phyloP scores from a whole-genome alignment of 2,329 filamentous ascomycete genomes.

The Fusarium brevicatenulatum region DNA sequence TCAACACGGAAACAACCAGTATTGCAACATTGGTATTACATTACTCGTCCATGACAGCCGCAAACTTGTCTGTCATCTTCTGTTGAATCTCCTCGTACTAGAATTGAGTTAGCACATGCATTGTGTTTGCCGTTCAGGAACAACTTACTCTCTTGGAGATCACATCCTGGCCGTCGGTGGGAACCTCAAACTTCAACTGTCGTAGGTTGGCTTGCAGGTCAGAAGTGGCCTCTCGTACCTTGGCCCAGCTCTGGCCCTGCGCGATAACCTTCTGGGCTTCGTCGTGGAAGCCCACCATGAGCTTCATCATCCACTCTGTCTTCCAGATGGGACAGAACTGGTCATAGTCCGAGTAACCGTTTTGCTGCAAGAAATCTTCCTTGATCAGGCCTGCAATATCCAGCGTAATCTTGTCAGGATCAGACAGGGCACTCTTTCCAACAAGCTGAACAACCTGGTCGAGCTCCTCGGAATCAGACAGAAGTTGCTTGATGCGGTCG shows the following conservation, averaged over 20 bases:
- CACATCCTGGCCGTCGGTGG: conserved; percentile 81
- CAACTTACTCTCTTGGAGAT: conserved; percentile 82
- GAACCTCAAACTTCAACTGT: conserved; percentile 97
- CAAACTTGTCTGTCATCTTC: conserved; percentile 96
- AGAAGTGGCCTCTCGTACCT: conserved; percentile 88
- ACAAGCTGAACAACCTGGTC: conserved; percentile 99
- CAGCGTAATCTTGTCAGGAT: conserved; percentile 97
- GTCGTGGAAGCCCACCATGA: conserved; percentile 97
- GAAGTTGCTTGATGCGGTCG: conserved; percentile 91
- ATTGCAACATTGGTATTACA: conserved; percentile 29
- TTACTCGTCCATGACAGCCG: conserved; percentile 94
- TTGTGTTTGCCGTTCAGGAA: neutral
- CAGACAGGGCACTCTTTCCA: conserved; percentile 94
- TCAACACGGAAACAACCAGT: conserved; percentile 38
- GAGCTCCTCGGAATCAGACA: conserved; percentile 94
- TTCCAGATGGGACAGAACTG: conserved; percentile 99
- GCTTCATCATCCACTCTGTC: conserved; percentile 99
- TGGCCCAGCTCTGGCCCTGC: conserved; percentile 90
- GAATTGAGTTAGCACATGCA: conserved; percentile 51
- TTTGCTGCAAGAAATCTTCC: conserved; percentile 99
- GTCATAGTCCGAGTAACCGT: conserved; percentile 98
- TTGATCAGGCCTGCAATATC: conserved; percentile 93
- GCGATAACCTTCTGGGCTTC: conserved; percentile 95
- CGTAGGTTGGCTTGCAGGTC: conserved; percentile 88
- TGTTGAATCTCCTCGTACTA: conserved; percentile 94